Evolutionary conservation across 768 basidiomycete genomes (phyloP), one percentile per base, ranked within the genome.

Genomic region (Psilocybe azurescens): DNA sequence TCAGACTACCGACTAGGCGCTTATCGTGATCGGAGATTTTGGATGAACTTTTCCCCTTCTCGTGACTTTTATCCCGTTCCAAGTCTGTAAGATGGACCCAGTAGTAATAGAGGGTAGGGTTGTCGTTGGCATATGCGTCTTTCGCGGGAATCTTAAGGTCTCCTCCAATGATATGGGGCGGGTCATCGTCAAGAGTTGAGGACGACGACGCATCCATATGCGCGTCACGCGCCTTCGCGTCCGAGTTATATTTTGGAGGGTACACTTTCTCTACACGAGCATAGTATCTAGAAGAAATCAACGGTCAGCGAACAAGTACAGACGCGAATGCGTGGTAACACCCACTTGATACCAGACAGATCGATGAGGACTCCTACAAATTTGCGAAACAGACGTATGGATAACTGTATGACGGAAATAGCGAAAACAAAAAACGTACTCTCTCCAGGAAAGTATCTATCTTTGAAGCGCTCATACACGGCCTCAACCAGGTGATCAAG

Each of bases 401-500:
- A 53, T 32, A 56, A 63, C 11, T 74, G 49, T 68, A 67, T 56
- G 36, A 55, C 32, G 38, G 44, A 54, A 32, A 64, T 38, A 44
- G 5, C 39, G 30, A 28, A 55, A 48, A 28, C 49, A 16, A 59
- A 59, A 49, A 60, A 86, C 95, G 62, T 70, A 96, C 95, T 90
- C 77, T 99, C 97, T 67, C 88, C 89, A 47, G 85, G 79, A 76
- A 95, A 99, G 76, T 95, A 99, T 32, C 97, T 86, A 78, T 99
- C 93, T 70, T 95, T 95, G 84, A 95, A 99, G 56, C 97, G 90
- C 65, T 98, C 96, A 70, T 88, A 97, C 41, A 98, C 93, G 53
- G 91, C 89, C 74, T 99, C 97, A 16, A 97, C 95, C 18, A 99
- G 82, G 70, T 93, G 92, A 77, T 99, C 97, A 58, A 99, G 81